A percentile compares a stretch with the other conserved stretches of the same genome.
Conservation (phyloP, 768 basidiomycete genomes). For the Artomyces pyxidatus region DNA sequence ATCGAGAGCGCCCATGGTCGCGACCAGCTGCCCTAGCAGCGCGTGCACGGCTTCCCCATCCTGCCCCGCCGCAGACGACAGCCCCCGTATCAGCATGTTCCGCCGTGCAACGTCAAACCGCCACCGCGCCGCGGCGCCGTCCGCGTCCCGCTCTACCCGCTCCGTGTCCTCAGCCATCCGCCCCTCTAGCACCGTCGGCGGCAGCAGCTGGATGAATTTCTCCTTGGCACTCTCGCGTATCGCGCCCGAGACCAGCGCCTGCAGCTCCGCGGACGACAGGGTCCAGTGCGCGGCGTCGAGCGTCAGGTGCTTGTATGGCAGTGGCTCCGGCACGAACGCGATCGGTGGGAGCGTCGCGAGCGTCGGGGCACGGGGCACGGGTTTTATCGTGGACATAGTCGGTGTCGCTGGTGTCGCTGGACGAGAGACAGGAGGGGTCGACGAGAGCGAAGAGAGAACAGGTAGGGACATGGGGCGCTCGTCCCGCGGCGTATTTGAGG, state of each 20-base stretch:
- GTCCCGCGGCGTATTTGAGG: background rate
- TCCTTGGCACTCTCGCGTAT: conserved; percentile 17
- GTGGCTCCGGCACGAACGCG: conserved; percentile 8
- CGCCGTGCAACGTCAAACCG: conserved; percentile 15
- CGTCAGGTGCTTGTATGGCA: conserved; percentile 13
- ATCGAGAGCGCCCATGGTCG: conserved; percentile 9
- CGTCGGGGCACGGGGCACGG: background rate
- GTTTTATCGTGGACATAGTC: background rate
- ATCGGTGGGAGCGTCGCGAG: background rate
- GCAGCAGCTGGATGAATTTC: conserved; percentile 16
- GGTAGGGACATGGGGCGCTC: background rate
- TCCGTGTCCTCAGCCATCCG: conserved; percentile 2
- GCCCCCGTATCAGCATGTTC: conserved; percentile 7
- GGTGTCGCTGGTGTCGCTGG: background rate
- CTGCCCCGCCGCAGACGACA: background rate
- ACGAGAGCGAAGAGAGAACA: background rate
- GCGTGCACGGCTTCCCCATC: background rate
- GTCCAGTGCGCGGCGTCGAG: conserved; percentile 18
- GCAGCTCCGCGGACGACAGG: conserved; percentile 14
- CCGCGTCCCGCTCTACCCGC: conserved; percentile 6
- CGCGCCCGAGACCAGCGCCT: conserved; percentile 14
- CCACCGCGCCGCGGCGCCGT: conserved; percentile 9
- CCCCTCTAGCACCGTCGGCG: conserved; percentile 1
- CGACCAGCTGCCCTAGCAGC: conserved; percentile 10
- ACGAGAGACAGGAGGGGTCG: background rate